Conservation (phyloP, 2,329 filamentous ascomycete genomes). For the Dothideomycetes sp. region DNA sequence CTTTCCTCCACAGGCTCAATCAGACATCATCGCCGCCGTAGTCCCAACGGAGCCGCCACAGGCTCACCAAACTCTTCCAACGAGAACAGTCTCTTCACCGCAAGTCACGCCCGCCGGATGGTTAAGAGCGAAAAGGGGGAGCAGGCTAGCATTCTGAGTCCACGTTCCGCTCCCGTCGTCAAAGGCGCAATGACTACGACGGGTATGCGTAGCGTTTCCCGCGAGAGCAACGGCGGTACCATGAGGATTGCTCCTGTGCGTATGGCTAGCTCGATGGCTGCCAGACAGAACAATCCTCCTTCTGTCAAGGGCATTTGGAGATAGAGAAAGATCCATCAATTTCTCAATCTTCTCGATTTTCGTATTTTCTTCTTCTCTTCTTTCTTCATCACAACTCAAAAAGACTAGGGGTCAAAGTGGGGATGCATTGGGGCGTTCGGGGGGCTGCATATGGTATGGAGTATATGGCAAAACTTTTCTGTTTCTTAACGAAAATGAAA, state of each 20-base stretch:
- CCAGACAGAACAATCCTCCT: slow-evolving; percentile 1
- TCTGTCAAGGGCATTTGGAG: slow-evolving; percentile 6
- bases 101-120: slow-evolving; percentile 58
- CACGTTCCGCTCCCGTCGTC: slow-evolving; percentile 48
- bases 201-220: slow-evolving; percentile 2
- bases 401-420: too few relatives aligned
- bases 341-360: neutral
- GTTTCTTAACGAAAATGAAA: too few relatives aligned
- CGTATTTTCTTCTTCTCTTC: slow-evolving; percentile 1
- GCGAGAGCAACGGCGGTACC: slow-evolving; percentile 4
- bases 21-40: slow-evolving; percentile 25
- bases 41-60: slow-evolving; percentile 50
- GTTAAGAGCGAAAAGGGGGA: slow-evolving; percentile 52
- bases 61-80: slow-evolving; percentile 41
- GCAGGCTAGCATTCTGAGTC: slow-evolving; percentile 50
- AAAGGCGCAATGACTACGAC: slow-evolving; percentile 38
- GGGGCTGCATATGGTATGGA: too few relatives aligned
- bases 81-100: slow-evolving; percentile 53
- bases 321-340: neutral
- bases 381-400: too few relatives aligned
- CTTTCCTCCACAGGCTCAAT: slow-evolving; percentile 27
- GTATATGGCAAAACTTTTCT: too few relatives aligned
- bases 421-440: too few relatives aligned
- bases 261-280: slow-evolving; percentile 7
- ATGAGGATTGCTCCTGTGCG: slow-evolving; percentile 9